Conservation (phyloP, 768 basidiomycete species). For the Mycena pura region DNA sequence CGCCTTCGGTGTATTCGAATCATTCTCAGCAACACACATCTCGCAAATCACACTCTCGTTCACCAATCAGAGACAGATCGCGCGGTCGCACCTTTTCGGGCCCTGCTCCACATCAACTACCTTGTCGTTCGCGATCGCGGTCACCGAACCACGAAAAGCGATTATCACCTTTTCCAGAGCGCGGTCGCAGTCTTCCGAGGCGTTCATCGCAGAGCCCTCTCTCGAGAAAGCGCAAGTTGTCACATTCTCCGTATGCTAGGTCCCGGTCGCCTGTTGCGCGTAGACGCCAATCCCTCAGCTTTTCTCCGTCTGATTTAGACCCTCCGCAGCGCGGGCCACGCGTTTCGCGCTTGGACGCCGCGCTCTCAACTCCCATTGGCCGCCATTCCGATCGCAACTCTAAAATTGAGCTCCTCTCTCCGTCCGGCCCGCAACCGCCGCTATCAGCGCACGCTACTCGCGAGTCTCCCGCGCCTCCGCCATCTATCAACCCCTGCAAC, state of each 20-base stretch:
- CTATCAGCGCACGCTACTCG: neutral
- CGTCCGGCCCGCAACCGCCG: slow-evolving; percentile 17
- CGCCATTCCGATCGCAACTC: neutral
- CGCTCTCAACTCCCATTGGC: neutral
- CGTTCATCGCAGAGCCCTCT: slow-evolving; percentile 12
- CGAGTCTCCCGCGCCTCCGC: neutral
- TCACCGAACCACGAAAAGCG: slow-evolving; percentile 9
- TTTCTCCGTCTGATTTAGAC: neutral
- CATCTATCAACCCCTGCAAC: slow-evolving; percentile 35
- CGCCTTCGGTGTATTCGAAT: slow-evolving; percentile 10
- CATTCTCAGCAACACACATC: neutral
- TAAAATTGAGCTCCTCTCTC: neutral
- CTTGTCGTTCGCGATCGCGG: neutral
- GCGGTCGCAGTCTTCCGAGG: neutral
- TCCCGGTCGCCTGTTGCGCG: neutral
- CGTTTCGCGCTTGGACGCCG: neutral
- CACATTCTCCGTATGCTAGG: slow-evolving; percentile 1
- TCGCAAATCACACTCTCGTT: slow-evolving; percentile 9
- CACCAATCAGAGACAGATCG: neutral
- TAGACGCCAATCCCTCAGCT: neutral
- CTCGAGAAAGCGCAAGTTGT: slow-evolving; percentile 12
- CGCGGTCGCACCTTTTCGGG: slow-evolving; percentile 9
- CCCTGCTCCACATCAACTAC: neutral
- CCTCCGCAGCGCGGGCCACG: neutral
- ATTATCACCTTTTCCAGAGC: slow-evolving; percentile 12